These are phyloP conservation scores for Syzygium oleosum DNA, from an alignment of 345 rosid genomes.

Conservation along the genomic window DNA sequence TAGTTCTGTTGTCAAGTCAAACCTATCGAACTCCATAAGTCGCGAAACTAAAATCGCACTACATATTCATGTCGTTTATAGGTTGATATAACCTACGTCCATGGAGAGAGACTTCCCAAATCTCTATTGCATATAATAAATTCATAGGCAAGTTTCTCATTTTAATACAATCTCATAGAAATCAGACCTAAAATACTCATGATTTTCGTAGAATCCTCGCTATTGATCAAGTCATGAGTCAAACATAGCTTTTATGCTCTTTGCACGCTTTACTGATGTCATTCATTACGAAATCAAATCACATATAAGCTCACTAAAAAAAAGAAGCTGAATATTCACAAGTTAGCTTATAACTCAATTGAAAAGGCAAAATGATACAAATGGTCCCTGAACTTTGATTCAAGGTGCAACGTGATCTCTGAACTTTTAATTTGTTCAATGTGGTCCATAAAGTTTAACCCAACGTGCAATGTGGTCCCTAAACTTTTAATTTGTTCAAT, in stretches of 20 bases:
- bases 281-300: neutral
- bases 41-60: neutral
- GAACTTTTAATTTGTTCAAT: too few species aligned
- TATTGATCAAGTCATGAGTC: neutral
- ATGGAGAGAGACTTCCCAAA: neutral
- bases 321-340: neutral
- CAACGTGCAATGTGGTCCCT: too few species aligned
- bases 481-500: too few species aligned
- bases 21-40: neutral
- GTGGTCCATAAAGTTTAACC: too few species aligned
- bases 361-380: neutral
- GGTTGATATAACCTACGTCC: too few species aligned
- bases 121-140: neutral
- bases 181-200: neutral
- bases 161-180: neutral
- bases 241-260: neutral
- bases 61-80: neutral
- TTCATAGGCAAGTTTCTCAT: neutral
- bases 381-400: too few species aligned
- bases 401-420: too few species aligned
- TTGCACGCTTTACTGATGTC: neutral
- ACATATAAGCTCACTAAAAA: neutral
- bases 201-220: neutral
- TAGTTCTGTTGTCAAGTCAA: neutral
- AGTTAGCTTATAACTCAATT: neutral